Evolutionary conservation across 2,329 filamentous ascomycete genomes (phyloP).

Genomic region (Berkeleyomyces basicola): DNA sequence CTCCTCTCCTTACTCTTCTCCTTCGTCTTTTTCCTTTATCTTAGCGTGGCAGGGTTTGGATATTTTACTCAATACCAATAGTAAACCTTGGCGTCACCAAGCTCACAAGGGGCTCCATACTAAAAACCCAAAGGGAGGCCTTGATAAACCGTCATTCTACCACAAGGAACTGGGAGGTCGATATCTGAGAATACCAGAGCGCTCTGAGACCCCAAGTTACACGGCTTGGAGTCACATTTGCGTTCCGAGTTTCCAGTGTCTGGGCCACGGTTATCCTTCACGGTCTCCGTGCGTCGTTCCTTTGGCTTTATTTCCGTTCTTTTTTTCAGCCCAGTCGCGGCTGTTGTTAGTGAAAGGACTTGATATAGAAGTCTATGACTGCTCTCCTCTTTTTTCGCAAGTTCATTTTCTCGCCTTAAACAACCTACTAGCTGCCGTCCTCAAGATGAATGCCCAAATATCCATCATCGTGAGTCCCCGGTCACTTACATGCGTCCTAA

Average conservation of each 20-base stretch:
- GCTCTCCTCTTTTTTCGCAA: not conserved
- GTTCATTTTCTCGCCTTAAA: not conserved
- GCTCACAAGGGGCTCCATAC: not conserved
- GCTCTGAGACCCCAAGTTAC: not conserved
- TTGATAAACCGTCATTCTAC: not conserved
- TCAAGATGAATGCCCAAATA: conserved; percentile 37
- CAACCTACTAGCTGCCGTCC: not conserved
- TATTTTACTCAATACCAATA: not conserved
- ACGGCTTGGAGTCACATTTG: not conserved
- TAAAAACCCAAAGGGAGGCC: not conserved
- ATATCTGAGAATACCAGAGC: not conserved
- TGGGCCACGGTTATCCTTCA: not conserved
- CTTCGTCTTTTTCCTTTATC: conserved; percentile 2
- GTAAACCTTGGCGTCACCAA: not conserved
- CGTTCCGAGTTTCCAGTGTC: not conserved
- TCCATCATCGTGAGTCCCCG: conserved; percentile 35
- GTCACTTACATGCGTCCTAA: not conserved
- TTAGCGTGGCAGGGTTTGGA: not conserved
- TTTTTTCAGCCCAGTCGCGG: conserved; percentile 13
- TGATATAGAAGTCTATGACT: not conserved
- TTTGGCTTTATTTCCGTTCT: not conserved
- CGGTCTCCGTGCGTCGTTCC: not conserved
- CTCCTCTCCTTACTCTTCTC: not conserved
- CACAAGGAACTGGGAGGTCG: not conserved
- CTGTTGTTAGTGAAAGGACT: not conserved